Evolutionary conservation across 352 stramenopile species (phyloP).

Genomic region (Phytophthora sp.): DNA sequence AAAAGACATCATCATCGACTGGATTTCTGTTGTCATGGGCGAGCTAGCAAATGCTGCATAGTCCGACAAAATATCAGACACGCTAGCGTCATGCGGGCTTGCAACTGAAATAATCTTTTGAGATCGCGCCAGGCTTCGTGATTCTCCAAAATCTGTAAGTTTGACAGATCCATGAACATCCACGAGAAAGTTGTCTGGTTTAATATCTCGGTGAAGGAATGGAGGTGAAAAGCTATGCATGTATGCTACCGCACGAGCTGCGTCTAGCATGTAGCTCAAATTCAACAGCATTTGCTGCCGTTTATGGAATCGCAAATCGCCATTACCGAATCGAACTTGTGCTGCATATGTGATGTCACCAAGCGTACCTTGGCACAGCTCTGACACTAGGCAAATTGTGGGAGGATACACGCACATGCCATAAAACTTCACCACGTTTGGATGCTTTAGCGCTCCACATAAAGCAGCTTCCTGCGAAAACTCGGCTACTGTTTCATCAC

Average conservation of each 20-base stretch:
- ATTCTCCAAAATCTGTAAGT: slow-evolving; percentile 83
- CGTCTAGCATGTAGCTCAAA: slow-evolving; percentile 73
- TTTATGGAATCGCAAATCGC: background rate
- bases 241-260: slow-evolving; percentile 64
- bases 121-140: slow-evolving; percentile 32
- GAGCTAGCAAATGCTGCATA: slow-evolving; percentile 14
- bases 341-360: slow-evolving; percentile 37
- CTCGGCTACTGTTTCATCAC: slow-evolving; percentile 55
- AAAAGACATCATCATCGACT: slow-evolving; percentile 4
- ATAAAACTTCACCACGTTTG: slow-evolving; percentile 58
- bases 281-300: slow-evolving; percentile 66
- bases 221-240: slow-evolving; percentile 77
- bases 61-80: slow-evolving; percentile 4
- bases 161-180: slow-evolving; percentile 65
- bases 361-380: slow-evolving; percentile 76
- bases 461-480: slow-evolving; percentile 66
- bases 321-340: slow-evolving; percentile 6
- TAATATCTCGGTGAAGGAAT: slow-evolving; percentile 79
- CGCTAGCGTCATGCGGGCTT: background rate
- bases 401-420: slow-evolving; percentile 79
- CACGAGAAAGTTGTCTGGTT: slow-evolving; percentile 84
- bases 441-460: slow-evolving; percentile 55
- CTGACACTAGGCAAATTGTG: slow-evolving; percentile 72
- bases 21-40: slow-evolving; percentile 3
- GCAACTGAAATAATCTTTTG: background rate